Conservation (phyloP, 2,329 filamentous ascomycete species). For the Emmonsia crescens region DNA sequence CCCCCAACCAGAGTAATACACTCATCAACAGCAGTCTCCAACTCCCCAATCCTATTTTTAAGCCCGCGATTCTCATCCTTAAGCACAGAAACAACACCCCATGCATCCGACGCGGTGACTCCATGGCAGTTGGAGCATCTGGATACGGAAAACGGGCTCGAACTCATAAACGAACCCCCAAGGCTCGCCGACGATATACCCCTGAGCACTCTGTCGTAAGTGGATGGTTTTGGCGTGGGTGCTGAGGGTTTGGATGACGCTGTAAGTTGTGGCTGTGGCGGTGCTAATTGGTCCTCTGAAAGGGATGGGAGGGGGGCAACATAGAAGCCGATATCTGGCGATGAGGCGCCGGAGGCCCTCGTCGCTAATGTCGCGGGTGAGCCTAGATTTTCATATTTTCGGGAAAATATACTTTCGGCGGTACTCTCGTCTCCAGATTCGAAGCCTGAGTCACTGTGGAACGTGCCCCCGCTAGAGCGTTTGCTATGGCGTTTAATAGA, state of each 20-base stretch:
- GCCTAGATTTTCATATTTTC: slow-evolving; percentile 24
- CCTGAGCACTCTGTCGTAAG: slow-evolving; percentile 36
- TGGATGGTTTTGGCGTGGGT: slow-evolving; percentile 18
- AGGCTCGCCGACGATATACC: slow-evolving; percentile 27
- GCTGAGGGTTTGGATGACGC: slow-evolving; percentile 4
- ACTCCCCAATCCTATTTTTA: slow-evolving; percentile 41
- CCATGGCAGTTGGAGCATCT: slow-evolving; percentile 34
- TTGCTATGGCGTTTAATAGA: slow-evolving; percentile 12
- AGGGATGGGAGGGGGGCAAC: slow-evolving; percentile 10
- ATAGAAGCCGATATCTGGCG: slow-evolving; percentile 24
- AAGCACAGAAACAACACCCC: slow-evolving; percentile 43
- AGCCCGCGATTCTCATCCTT: slow-evolving; percentile 45
- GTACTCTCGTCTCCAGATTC: slow-evolving; percentile 48
- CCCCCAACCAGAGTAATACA: slow-evolving; percentile 43
- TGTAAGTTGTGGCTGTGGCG: slow-evolving; percentile 21
- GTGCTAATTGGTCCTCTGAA: slow-evolving; percentile 4
- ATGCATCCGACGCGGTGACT: slow-evolving; percentile 37
- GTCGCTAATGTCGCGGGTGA: slow-evolving; percentile 25
- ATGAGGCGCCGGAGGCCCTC: slow-evolving; percentile 26
- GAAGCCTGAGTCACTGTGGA: slow-evolving; percentile 47
- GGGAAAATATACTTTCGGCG: slow-evolving; percentile 38
- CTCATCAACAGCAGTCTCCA: slow-evolving; percentile 47
- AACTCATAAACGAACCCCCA: slow-evolving; percentile 22
- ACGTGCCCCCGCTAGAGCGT: slow-evolving; percentile 27
- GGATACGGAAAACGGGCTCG: slow-evolving; percentile 15